phyloP scores from a whole-genome alignment of 495 filamentous ascomycete genomes.

The Cryomyces antarcticus region DNA sequence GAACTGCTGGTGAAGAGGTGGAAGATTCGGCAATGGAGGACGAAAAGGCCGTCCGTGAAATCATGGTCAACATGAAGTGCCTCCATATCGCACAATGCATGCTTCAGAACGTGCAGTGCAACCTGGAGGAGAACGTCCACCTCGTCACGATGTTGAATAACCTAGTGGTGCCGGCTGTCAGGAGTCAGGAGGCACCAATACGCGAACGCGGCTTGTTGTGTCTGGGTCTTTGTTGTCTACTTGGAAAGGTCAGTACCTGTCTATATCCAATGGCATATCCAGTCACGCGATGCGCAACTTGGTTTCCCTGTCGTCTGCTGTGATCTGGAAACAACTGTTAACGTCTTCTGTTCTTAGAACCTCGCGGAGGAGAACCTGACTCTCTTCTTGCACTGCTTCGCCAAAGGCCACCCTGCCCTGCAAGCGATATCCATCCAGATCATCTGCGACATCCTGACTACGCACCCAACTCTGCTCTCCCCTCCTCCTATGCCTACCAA shows the following conservation, averaged over 20 bases:
- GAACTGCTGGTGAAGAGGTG: slow-evolving; percentile 32
- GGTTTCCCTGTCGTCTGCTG: too few relatives aligned
- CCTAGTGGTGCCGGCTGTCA: slow-evolving; percentile 81
- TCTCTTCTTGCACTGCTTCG: slow-evolving; percentile 89
- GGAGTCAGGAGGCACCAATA: slow-evolving; percentile 81
- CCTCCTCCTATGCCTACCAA: slow-evolving; percentile 1
- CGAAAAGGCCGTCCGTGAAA: slow-evolving; percentile 64
- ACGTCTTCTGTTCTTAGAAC: slow-evolving; percentile 22
- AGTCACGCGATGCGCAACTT: too few relatives aligned
- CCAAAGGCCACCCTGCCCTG: slow-evolving; percentile 71
- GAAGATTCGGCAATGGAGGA: slow-evolving; percentile 25
- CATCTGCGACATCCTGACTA: slow-evolving; percentile 79
- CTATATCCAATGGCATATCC: background rate
- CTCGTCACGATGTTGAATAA: slow-evolving; percentile 92
- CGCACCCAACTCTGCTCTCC: slow-evolving; percentile 56
- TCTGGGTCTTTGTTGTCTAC: slow-evolving; percentile 72
- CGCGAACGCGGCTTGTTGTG: slow-evolving; percentile 77
- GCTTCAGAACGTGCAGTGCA: slow-evolving; percentile 74
- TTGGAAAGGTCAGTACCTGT: slow-evolving; percentile 46
- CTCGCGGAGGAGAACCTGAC: slow-evolving; percentile 84
- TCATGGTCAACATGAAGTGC: slow-evolving; percentile 96
- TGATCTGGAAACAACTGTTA: too few relatives aligned
- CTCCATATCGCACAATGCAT: slow-evolving; percentile 94
- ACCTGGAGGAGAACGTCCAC: slow-evolving; percentile 67
- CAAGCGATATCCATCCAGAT: slow-evolving; percentile 82